A percentile compares a stretch with the other conserved stretches of the same genome.
phyloP scores from a whole-genome alignment of 176 grass and related monocot species.

The Aegilops tauschii region DNA sequence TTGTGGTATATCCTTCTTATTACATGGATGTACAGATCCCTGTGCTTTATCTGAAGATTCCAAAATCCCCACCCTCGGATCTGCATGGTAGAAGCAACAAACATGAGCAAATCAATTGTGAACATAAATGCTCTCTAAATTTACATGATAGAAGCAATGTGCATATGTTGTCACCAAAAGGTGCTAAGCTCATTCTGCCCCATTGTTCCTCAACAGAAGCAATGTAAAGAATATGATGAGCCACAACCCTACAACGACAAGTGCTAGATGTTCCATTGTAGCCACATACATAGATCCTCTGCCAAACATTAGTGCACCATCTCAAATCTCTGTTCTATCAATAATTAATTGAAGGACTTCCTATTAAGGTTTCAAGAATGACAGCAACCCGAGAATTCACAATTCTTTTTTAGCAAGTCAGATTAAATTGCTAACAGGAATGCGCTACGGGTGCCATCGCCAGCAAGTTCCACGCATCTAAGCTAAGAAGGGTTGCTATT shows the following conservation, averaged over 20 bases:
- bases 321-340: background rate
- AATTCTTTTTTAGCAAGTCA: background rate
- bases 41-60: conserved; percentile 8
- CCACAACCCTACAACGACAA: background rate
- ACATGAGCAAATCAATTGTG: background rate
- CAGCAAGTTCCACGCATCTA: background rate
- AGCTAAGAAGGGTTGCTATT: background rate
- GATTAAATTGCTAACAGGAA: background rate
- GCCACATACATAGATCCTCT: background rate
- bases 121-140: background rate
- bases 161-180: background rate
- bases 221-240: background rate
- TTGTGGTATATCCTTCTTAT: conserved; percentile 23
- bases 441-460: background rate
- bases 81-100: conserved; percentile 32
- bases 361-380: background rate
- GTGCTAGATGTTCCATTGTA: background rate
- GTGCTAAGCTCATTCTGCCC: background rate
- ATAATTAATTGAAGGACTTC: background rate
- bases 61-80: conserved; percentile 5
- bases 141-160: background rate
- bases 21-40: conserved; percentile 12
- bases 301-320: background rate
- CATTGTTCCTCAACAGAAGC: background rate
- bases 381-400: background rate